Percentiles rank a stretch among this genome's conserved stretches.
Conservation (phyloP, 257 asterid species). For the Penstemon barbatus region DNA sequence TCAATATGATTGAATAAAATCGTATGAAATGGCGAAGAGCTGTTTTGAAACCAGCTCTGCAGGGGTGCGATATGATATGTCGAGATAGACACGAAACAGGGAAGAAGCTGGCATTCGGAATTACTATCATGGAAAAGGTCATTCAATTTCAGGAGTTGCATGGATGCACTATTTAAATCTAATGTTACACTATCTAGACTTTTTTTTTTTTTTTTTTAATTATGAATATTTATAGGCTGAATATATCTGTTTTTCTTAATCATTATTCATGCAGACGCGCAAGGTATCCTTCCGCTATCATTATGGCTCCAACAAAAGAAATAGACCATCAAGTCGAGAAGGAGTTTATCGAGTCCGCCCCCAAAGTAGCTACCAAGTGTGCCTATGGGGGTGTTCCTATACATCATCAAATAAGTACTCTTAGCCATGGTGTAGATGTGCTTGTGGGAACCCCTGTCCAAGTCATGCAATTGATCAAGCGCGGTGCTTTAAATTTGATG, state of each 20-base stretch:
- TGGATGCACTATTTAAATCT: constrained; percentile 50
- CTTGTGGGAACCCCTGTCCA: constrained; percentile 98
- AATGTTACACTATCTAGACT: not conserved
- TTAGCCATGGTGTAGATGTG: constrained; percentile 79
- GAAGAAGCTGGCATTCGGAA: constrained; percentile 85
- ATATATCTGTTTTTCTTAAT: constrained; percentile 16
- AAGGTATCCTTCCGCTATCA: constrained; percentile 72
- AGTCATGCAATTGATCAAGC: constrained; percentile 79
- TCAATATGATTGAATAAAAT: not conserved
- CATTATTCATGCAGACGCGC: constrained; percentile 52
- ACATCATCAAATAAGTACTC: constrained; percentile 73
- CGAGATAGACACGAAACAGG: constrained; percentile 97
- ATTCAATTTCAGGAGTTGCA: constrained; percentile 64
- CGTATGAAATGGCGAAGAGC: constrained; percentile 47
- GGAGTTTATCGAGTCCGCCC: constrained; percentile 84
- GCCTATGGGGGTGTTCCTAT: constrained; percentile 93
- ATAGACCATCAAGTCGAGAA: constrained; percentile 90
- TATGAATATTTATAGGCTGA: not conserved
- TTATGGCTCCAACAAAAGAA: constrained; percentile 95
- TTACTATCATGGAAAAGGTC: constrained; percentile 70
- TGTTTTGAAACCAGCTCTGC: constrained; percentile 89
- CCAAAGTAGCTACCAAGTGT: constrained; percentile 69
- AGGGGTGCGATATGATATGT: constrained; percentile 93
- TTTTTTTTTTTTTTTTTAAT: not conserved
- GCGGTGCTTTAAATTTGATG: constrained; percentile 69